Evolutionary conservation across 2,329 filamentous ascomycete genomes (phyloP).

Genomic region (Orbilia oligospora): DNA sequence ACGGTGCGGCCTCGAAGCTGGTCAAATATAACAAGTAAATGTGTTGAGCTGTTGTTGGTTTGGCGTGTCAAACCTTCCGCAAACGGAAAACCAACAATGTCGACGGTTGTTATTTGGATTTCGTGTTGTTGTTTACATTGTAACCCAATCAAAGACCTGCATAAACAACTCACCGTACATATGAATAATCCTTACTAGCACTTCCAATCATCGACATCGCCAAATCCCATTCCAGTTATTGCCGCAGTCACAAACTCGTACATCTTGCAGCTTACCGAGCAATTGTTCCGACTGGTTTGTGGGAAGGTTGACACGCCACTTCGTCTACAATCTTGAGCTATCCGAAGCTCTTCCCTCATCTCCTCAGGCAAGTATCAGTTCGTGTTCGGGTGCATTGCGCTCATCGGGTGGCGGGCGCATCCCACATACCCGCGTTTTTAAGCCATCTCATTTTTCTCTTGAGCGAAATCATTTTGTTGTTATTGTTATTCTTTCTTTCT

Average conservation of each 20-base stretch:
- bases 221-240: constrained; percentile 3
- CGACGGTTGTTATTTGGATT: constrained; percentile 58
- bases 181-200: background rate
- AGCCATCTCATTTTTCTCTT: constrained; percentile 10
- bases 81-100: constrained; percentile 29
- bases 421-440: constrained; percentile 40
- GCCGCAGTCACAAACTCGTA: constrained; percentile 3
- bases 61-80: constrained; percentile 41
- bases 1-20: background rate
- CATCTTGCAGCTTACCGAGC: constrained; percentile 11
- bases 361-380: constrained; percentile 40
- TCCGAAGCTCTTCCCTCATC: constrained; percentile 46
- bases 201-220: constrained; percentile 30
- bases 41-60: constrained; percentile 44
- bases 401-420: constrained; percentile 9
- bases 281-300: constrained; percentile 40
- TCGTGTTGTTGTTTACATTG: constrained; percentile 59
- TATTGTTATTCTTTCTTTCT: background rate
- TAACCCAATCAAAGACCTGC: constrained; percentile 44
- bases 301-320: constrained; percentile 11
- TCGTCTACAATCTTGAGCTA: constrained; percentile 34
- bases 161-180: constrained; percentile 59
- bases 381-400: constrained; percentile 28
- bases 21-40: background rate
- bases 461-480: background rate